Evolutionary conservation across 2,329 filamentous ascomycete species (phyloP).

Genomic region (Cryphonectria nitschkei): DNA sequence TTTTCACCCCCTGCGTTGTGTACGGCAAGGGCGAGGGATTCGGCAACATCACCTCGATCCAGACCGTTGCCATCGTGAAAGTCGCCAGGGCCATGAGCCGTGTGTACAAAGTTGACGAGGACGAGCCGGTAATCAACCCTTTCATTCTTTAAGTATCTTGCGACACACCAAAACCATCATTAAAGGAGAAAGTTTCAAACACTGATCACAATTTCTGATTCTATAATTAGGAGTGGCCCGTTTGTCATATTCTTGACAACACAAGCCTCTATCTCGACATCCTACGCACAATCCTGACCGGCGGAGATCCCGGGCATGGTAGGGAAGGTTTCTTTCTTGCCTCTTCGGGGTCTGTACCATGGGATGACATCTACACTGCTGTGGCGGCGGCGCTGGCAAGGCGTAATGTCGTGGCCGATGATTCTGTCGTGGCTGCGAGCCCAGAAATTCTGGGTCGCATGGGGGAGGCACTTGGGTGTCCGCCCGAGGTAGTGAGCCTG

Average conservation of each 20-base stretch:
- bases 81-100: slow-evolving; percentile 45
- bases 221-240: slow-evolving; percentile 48
- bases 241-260: slow-evolving; percentile 55
- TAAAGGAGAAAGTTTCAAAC: slow-evolving; percentile 32
- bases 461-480: slow-evolving; percentile 42
- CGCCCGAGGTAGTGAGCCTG: slow-evolving; percentile 43
- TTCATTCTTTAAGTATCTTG: too few relatives aligned
- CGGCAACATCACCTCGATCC: slow-evolving; percentile 55
- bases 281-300: slow-evolving; percentile 47
- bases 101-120: slow-evolving; percentile 48
- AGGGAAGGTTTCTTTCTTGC: slow-evolving; percentile 56
- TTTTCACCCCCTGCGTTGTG: slow-evolving; percentile 59
- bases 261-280: slow-evolving; percentile 50
- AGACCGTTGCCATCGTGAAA: slow-evolving; percentile 52
- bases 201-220: neutral
- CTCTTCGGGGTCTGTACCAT: slow-evolving; percentile 50
- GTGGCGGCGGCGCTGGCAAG: slow-evolving; percentile 48
- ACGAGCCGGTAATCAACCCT: slow-evolving; percentile 36
- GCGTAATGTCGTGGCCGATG: slow-evolving; percentile 43
- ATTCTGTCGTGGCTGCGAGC: slow-evolving; percentile 41
- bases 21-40: slow-evolving; percentile 54
- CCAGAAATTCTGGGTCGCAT: slow-evolving; percentile 44
- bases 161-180: too few relatives aligned
- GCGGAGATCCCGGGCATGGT: slow-evolving; percentile 42
- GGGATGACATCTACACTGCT: slow-evolving; percentile 53